Evolutionary conservation across 129 eudicot genomes (phyloP), one percentile per base, ranked within the genome.

Genomic region (Arctium minus): DNA sequence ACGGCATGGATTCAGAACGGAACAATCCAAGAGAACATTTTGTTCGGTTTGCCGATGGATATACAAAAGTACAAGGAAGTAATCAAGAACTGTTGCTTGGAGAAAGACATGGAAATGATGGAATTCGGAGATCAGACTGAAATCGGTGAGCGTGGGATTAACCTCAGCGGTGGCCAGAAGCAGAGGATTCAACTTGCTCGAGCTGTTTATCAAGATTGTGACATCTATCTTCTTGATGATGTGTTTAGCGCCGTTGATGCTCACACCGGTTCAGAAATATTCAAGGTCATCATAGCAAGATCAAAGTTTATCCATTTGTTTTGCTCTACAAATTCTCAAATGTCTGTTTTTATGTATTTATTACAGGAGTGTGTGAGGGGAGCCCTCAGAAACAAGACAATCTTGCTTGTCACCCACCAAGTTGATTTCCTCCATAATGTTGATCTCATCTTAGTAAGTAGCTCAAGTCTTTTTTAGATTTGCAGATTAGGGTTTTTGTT

Each of bases 41-140:
- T 89, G 67, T 96, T 96, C 67, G 99, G 99, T 40, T 72, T 83
- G 86, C 92, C 97, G 4, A 89, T 96, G 99, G 79, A 83, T 75
- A 70, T 70, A 75, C 87, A 86, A 74, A 93, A 80, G 33, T 91
- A 96, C 89, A 82, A 73, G 71, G 87, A 91, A 78, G 94, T 86
- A 30, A 53, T 96, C 53, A 86, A 86, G 80, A 91, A 81, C 76
- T 91, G 99, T 76, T 88, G 95, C 90, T 87, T 96, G 87, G 92
- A 91, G 81, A 96, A 96, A 39, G 99, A 96, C 85, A 53, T 96
- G 84, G 98, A 96, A 74, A 89, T 93, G 91, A 91, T 93, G 97
- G 97, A 93, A 73, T 90, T 86, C 65, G 97, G 99, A 13, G 99
- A 96, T 84, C 97, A 93, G 79, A 89, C 93, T 2, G 93, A 89